phyloP scores from a whole-genome alignment of 768 basidiomycete genomes.

The Collybia mongolica region DNA sequence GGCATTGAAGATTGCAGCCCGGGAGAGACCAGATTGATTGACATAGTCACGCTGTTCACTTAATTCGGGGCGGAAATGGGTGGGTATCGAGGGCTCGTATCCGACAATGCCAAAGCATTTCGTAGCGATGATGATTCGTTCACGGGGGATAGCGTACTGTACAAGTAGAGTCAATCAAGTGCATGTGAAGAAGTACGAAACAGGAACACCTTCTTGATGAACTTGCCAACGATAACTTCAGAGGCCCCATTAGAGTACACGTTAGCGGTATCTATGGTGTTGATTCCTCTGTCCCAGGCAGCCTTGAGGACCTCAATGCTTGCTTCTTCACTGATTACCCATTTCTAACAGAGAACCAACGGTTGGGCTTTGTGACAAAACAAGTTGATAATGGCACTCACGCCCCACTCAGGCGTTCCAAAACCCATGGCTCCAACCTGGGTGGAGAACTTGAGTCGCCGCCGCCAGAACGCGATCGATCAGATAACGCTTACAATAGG shows the following conservation, averaged over 20 bases:
- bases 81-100: neutral
- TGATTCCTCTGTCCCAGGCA: too few relatives aligned
- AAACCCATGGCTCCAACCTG: slow-evolving; percentile 3
- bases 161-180: neutral
- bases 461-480: too few relatives aligned
- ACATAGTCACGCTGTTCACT: slow-evolving; percentile 11
- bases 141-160: slow-evolving; percentile 12
- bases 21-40: slow-evolving; percentile 16
- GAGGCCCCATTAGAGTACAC: neutral
- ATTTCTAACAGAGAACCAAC: neutral
- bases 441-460: neutral
- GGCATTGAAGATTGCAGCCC: slow-evolving; percentile 29
- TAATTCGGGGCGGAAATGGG: slow-evolving; percentile 2
- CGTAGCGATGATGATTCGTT: slow-evolving; percentile 11
- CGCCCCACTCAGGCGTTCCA: neutral
- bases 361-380: neutral
- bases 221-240: neutral
- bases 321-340: neutral
- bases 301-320: slow-evolving; percentile 1
- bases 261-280: neutral
- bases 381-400: neutral
- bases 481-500: neutral
- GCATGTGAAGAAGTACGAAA: neutral
- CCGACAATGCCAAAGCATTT: slow-evolving; percentile 12
- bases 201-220: neutral